These are phyloP conservation scores for Ceratobasidium sp. DNA, from an alignment of 1,284 basidiomycete species.

Conservation along the genomic window DNA sequence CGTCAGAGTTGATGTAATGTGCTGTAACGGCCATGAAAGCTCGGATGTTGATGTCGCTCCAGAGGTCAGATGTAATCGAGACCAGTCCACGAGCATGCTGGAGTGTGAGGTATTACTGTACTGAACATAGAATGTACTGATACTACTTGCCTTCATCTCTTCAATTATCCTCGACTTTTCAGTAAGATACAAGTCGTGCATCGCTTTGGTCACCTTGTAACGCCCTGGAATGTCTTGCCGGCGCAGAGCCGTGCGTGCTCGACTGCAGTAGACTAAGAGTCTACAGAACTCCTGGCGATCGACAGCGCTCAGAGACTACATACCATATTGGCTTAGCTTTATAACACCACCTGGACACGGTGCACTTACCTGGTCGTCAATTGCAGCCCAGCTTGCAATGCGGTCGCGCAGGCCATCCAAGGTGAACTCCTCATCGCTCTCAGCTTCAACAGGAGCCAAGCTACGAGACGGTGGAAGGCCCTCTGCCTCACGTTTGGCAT, in stretches of 20 bases:
- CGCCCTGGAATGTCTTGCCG: not conserved
- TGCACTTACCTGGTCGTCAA: not conserved
- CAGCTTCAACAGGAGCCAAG: not conserved
- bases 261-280: not conserved
- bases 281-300: not conserved
- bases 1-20: slow-evolving; percentile 24
- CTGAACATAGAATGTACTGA: not conserved
- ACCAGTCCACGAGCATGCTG: slow-evolving; percentile 33
- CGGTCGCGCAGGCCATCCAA: not conserved
- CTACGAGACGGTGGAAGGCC: not conserved
- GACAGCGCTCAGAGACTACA: not conserved
- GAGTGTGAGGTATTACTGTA: not conserved
- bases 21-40: slow-evolving; percentile 44
- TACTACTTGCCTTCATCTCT: not conserved
- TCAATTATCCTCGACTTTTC: not conserved
- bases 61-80: slow-evolving; percentile 43
- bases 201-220: not conserved
- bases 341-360: not conserved
- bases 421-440: not conserved
- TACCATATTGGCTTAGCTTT: not conserved
- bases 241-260: not conserved
- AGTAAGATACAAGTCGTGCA: not conserved
- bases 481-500: not conserved
- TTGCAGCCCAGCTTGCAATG: not conserved
- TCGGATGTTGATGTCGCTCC: slow-evolving; percentile 17